Evolutionary conservation across 306 rosid species (phyloP), one percentile per base, ranked within the genome.

Genomic region (Rubus parviflorus): DNA sequence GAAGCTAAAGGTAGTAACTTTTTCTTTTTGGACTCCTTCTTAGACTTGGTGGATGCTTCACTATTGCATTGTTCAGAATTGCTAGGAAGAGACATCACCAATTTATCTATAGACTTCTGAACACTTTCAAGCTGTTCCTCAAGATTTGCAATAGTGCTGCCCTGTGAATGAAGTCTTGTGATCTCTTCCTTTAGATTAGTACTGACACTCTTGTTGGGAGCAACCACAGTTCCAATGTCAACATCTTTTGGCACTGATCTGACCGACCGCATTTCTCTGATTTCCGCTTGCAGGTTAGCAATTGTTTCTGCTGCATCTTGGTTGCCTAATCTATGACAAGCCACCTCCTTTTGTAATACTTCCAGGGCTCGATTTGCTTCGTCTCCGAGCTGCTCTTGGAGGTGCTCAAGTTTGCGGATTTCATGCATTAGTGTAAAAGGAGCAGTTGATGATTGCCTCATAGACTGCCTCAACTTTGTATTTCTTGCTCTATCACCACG

Each of bases 231-330:
- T 82, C 97, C 98, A 82, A 91, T 92, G 76, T 85, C 97, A 81
- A 91, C 92, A 66, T 85, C 89, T 83, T 81, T 93, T 45, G 90
- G 87, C 49, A 65, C 81, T 69, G 93, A 74, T 72, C 82, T 88
- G 73, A 91, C 91, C 12, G 91, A 16, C 46, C 89, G 87, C 98
- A 96, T 96, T 76, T 88, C 99, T 83, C 96, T 88, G 78, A 96
- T 96, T 84, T 96, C 99, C 68, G 87, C 89, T 81, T 93, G 99
- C 82, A 96, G 81, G 82, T 96, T 96, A 30, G 99, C 99, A 81
- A 96, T 93, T 72, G 99, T 96, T 84, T 96, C 98, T 41, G 98
- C 99, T 69, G 99, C 99, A 88, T 93, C 98, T 88, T 96, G 98
- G 81, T 96, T 96, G 53, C 99, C 99, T 61, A 89, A 86, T 79